These are phyloP conservation scores for Basidiobolus meristosporus DNA, from an alignment of 371 early-diverging fungal species.

Conservation along the genomic window DNA sequence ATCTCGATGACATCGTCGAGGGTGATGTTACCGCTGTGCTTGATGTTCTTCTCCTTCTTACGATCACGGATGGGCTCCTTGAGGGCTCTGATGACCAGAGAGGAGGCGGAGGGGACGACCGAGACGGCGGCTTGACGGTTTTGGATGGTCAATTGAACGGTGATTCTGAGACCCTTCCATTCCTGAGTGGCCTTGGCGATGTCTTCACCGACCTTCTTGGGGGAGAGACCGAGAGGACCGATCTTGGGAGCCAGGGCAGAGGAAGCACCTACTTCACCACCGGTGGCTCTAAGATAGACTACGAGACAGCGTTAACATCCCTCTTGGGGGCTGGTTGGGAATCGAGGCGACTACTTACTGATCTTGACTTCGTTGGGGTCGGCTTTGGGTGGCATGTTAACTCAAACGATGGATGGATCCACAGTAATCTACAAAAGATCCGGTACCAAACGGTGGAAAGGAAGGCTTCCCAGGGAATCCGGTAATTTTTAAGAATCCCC, in stretches of 20 bases:
- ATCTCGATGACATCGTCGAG: no score
- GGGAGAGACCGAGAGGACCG: constrained; percentile 98
- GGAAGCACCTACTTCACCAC: constrained; percentile 98
- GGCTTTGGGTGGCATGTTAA: constrained; percentile 73
- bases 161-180: constrained; percentile 97
- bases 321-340: background rate
- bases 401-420: no score
- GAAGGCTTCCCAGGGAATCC: no score
- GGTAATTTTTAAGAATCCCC: no score
- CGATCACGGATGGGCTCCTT: no score
- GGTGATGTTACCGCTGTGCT: no score
- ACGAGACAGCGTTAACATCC: constrained; percentile 1
- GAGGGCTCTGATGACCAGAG: constrained; percentile 96
- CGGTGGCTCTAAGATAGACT: constrained; percentile 89
- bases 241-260: constrained; percentile 98
- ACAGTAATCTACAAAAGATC: no score
- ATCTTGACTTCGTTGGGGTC: constrained; percentile 80
- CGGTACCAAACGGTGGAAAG: no score
- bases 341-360: no score
- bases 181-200: constrained; percentile 98
- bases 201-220: constrained; percentile 99
- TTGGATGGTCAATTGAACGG: no score
- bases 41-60: no score
- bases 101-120: constrained; percentile 93
- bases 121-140: constrained; percentile 98